Evolutionary conservation across 305 asterid species (phyloP).

Genomic region (Solanum aculeatissimum): DNA sequence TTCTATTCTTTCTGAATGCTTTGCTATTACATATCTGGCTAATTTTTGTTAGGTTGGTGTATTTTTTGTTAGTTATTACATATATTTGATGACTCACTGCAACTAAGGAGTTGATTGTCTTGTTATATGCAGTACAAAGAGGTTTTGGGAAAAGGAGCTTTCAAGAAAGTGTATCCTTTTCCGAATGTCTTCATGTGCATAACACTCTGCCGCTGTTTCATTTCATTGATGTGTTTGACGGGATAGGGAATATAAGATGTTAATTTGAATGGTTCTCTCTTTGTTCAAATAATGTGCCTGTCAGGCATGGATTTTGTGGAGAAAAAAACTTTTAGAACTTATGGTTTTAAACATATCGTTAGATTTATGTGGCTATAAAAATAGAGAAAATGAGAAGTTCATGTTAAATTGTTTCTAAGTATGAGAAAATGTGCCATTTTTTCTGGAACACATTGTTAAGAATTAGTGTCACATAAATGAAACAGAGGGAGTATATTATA

Average conservation of each 20-base stretch:
- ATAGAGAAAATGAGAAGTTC: not conserved
- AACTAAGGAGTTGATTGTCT: not conserved
- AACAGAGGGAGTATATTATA: not conserved
- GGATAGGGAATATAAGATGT: not conserved
- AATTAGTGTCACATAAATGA: not conserved
- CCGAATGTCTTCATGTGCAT: not conserved
- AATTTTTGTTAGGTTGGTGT: not conserved
- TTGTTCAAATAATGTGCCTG: not conserved
- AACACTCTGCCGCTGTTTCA: not conserved
- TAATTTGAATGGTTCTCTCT: not conserved
- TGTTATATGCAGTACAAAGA: constrained; percentile 77
- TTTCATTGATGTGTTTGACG: not conserved
- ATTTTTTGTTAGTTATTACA: not conserved
- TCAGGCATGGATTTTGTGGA: not conserved
- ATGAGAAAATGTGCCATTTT: not conserved
- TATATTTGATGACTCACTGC: not conserved
- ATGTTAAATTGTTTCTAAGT: not conserved
- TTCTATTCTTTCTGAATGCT: not conserved
- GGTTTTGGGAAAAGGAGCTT: constrained; percentile 89
- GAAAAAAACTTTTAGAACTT: not conserved
- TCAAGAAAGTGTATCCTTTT: constrained; percentile 92
- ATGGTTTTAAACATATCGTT: too few relatives aligned
- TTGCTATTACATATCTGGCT: not conserved
- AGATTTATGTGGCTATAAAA: not conserved
- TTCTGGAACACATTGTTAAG: not conserved